Base-by-base conservation (phyloP, 1,284 basidiomycete species). In the Ceratobasidium sp. region DNA sequence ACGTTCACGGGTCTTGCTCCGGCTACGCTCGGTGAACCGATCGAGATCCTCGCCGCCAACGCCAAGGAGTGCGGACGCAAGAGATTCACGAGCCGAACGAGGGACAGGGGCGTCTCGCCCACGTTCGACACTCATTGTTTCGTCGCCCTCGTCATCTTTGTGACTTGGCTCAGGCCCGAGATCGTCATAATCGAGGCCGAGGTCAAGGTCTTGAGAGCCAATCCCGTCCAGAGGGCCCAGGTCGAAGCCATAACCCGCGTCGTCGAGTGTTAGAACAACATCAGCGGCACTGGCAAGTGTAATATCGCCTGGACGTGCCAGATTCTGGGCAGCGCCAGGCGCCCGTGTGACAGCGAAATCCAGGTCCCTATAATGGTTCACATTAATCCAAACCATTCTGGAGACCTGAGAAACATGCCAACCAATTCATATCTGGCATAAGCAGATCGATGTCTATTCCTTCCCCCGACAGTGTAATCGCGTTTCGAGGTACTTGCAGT, bases 371-470 rank as follows among this genome's bases (percentile, higher is more conserved):
- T 28, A 56, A 56, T 28, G 56, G 51, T 1, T 28, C n/a, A 58
- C 3, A 56, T 56, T 16, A 51, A 46, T 16, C 2, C 2, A n/a
- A 25, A 14, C 40, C 2, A 33, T 14, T 25, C n/a, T 25, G 30
- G n/a, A 58, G 21, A 23, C 16, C 36, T 42, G 48, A 70, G 42
- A 61, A 33, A 23, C 7, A n/a, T 23, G 73, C 84, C 51, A 73
- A 91, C 91, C 92, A 92, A 77, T 92, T 88, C 67, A 91, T 84
- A 77, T 95, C 92, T 1, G 92, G 92, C 30, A 94, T 82, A n/a
- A 93, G 82, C 18, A 93, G 82, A 78, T 94, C 91, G 58, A 93
- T 82, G 76, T 93, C 91, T 30, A 93, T 82, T 53, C 85, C 87
- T 73, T 86, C 87, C 3, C 87, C 86, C 76, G 91, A 91, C 8